A percentile compares a stretch with the other conserved stretches of the same genome.
phyloP scores from a whole-genome alignment of 495 filamentous ascomycete genomes.

The Podospora australis region DNA sequence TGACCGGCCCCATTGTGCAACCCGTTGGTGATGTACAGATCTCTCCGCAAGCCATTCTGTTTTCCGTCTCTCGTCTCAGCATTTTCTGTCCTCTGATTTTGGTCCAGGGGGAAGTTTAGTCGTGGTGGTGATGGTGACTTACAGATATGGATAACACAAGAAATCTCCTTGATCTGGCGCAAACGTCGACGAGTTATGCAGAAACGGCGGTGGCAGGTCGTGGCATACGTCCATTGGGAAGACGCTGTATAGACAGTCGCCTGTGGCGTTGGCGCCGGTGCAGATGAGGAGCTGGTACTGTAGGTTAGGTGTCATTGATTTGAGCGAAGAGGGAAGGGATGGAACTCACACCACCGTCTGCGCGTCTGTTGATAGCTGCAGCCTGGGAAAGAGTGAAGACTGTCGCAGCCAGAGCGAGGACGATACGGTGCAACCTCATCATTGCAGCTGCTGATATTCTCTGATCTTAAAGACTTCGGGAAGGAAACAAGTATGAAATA shows the following conservation, averaged over 20 bases:
- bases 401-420: too few species aligned
- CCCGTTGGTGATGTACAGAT: conserved; percentile 40
- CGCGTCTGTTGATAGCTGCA: too few species aligned
- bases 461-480: too few species aligned
- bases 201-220: conserved; percentile 26
- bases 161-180: conserved; percentile 36
- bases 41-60: conserved; percentile 23
- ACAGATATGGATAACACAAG: conserved; percentile 34
- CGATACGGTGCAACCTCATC: too few species aligned
- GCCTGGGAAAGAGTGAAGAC: too few species aligned
- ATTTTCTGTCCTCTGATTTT: too few species aligned
- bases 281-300: conserved; percentile 32
- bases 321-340: too few species aligned
- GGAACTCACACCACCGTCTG: too few species aligned
- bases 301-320: too few species aligned
- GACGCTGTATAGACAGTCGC: conserved; percentile 28
- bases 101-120: too few species aligned
- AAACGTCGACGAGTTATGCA: conserved; percentile 32
- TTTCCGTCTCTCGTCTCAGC: background rate
- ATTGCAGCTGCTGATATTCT: too few species aligned
- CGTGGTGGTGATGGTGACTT: background rate
- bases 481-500: too few species aligned
- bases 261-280: conserved; percentile 36
- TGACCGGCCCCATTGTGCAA: conserved; percentile 36
- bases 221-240: conserved; percentile 34